Base-by-base conservation (phyloP, 306 rosid genomes). In the Fagus sylvatica region DNA sequence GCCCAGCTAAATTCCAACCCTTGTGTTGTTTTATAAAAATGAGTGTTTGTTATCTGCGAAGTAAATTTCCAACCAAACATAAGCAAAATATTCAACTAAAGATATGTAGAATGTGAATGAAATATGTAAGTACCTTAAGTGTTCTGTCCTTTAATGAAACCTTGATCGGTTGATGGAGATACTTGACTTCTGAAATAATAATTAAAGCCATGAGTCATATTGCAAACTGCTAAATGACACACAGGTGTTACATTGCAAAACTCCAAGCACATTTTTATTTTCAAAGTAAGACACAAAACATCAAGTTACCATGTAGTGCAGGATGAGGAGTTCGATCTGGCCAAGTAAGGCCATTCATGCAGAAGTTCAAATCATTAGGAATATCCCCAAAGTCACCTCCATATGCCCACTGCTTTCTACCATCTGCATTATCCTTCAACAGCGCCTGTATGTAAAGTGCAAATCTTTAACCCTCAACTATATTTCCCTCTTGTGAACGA, bases 311-410 rank as follows among this genome's bases (percentile, higher is more conserved):
- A 76, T 90, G 91, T 81, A 94, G 43, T 80, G 84, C 97, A 82
- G 98, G 98, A 88, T 94, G 98, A 53, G 97, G 88, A 85, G 89
- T 89, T 87, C 98, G 91, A 79, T 94, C 97, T 19, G 98, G 98
- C 87, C 88, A 94, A 17, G 68, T 46, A 78, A 92, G 78, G 57
- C 98, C 98, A 46, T 92, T 84, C 81, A 94, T 84, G 82, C 98
- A 94, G 86, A 94, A 94, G 85, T 91, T 91, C 60, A 78, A 82
- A 86, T 94, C 98, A 84, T 92, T 90, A n/a, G 97, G 93, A 76
- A 84, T 69, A 64, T 94, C 98, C 57, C 97, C 98, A 30, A 90
- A 94, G 75, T 94, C 97, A 83, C 98, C 98, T 69, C 98, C 98
- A 86, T 94, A 92, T 75, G 98, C 98, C 98, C 98, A 95, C 43